Percentiles rank a stretch among this genome's conserved stretches.
These are phyloP conservation scores for Astrothelium subdiscretum DNA, from an alignment of 495 filamentous ascomycete genomes.

Conservation along the genomic window DNA sequence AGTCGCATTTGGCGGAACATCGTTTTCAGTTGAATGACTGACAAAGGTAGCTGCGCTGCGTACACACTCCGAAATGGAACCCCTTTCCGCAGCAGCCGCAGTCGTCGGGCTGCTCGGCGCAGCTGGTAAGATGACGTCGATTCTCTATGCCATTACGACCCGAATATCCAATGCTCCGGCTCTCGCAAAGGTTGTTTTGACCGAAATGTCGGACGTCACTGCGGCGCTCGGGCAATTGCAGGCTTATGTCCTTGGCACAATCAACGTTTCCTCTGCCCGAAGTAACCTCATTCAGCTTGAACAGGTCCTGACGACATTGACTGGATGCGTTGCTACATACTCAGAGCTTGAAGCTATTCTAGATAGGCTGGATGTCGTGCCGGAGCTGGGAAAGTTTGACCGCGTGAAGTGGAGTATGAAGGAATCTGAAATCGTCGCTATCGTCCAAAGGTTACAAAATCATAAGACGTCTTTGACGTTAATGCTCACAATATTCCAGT, in stretches of 20 bases:
- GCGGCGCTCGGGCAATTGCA: background rate
- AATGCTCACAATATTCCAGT: constrained; percentile 1
- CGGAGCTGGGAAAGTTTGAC: background rate
- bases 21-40: no score
- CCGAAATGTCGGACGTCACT: background rate
- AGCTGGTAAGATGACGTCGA: background rate
- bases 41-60: no score
- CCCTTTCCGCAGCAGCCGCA: background rate
- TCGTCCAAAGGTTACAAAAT: constrained; percentile 1
- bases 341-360: constrained; percentile 4
- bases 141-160: background rate
- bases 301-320: background rate
- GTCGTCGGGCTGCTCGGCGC: background rate
- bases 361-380: background rate
- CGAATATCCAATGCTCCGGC: background rate
- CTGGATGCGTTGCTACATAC: constrained; percentile 1
- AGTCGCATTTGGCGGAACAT: no score
- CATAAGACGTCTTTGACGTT: background rate
- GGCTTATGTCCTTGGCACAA: background rate
- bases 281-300: background rate
- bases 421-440: background rate
- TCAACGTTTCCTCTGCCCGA: background rate
- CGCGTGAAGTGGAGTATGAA: background rate
- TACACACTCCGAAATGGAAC: background rate
- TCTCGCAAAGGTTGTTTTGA: background rate